A percentile compares a stretch with the other conserved stretches of the same genome.
Conservation (phyloP, 345 rosid genomes). For the Linum lewisii region DNA sequence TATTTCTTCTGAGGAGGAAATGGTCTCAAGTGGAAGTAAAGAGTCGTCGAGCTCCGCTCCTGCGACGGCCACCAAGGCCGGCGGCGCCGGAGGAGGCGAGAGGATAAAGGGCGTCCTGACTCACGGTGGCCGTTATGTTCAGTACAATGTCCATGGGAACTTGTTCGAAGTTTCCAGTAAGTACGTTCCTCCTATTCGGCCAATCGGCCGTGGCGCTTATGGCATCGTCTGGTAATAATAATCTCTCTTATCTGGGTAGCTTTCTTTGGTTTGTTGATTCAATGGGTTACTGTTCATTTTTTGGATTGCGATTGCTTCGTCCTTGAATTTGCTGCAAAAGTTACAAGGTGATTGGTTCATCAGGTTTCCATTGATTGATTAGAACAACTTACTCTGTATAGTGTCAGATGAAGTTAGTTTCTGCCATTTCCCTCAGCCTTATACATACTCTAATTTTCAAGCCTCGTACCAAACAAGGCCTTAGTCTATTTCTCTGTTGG, state of each 20-base stretch:
- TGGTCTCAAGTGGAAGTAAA: not conserved
- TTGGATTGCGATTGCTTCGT: too few relatives aligned
- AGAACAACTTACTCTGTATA: not conserved
- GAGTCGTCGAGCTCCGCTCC: not conserved
- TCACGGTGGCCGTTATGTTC: constrained; percentile 26
- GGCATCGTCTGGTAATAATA: constrained; percentile 26
- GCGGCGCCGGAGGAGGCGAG: not conserved
- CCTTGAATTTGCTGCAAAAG: too few relatives aligned
- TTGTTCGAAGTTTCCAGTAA: constrained; percentile 26
- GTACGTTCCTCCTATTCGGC: constrained; percentile 29
- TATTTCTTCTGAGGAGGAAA: not conserved
- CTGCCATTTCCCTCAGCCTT: too few relatives aligned
- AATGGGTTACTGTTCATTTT: not conserved
- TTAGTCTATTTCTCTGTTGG: not conserved
- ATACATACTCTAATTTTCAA: too few relatives aligned
- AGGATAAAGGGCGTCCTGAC: constrained; percentile 21
- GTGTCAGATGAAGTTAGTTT: too few relatives aligned
- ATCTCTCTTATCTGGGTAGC: not conserved
- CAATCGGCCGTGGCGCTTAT: constrained; percentile 32
- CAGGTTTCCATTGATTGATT: not conserved
- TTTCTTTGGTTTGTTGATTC: not conserved
- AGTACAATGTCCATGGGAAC: constrained; percentile 25
- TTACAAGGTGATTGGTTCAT: not conserved
- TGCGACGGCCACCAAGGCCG: not conserved
- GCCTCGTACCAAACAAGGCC: too few relatives aligned